These are phyloP conservation scores for Phaeosphaeriaceae sp. DNA, from an alignment of 2,329 filamentous ascomycete genomes.

Conservation along the genomic window DNA sequence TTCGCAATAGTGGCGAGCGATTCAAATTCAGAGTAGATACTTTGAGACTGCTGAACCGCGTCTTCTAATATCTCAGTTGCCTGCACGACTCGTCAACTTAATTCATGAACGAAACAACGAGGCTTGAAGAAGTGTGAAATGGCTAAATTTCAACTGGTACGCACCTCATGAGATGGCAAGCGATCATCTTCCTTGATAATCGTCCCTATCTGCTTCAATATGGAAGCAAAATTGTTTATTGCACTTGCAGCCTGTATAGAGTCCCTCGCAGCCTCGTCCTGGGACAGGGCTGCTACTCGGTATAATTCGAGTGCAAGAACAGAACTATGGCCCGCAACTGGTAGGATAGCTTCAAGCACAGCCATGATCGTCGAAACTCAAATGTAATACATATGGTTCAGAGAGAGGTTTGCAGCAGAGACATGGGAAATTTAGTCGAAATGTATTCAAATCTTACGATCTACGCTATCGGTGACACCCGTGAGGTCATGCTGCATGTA, in stretches of 20 bases:
- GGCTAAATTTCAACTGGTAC: slow-evolving; percentile 3
- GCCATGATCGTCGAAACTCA: slow-evolving; percentile 33
- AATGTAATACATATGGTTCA: slow-evolving; percentile 1
- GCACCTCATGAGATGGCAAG: slow-evolving; percentile 45
- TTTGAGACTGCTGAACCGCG: slow-evolving; percentile 39
- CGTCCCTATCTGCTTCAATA: slow-evolving; percentile 48
- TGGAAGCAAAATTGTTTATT: slow-evolving; percentile 45
- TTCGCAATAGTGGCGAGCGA: slow-evolving; percentile 18
- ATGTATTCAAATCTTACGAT: slow-evolving; percentile 23
- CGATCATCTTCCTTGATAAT: slow-evolving; percentile 47
- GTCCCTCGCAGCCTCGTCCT: slow-evolving; percentile 32
- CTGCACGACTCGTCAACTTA: slow-evolving; percentile 20
- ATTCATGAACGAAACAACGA: not conserved
- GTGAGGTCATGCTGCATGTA: slow-evolving; percentile 38
- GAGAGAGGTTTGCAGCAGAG: slow-evolving; percentile 12
- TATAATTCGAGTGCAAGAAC: slow-evolving; percentile 44
- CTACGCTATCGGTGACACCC: slow-evolving; percentile 10
- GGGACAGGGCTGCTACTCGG: slow-evolving; percentile 31
- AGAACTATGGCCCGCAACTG: slow-evolving; percentile 42
- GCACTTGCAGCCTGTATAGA: slow-evolving; percentile 38
- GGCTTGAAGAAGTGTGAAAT: no score
- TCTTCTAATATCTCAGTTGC: slow-evolving; percentile 45
- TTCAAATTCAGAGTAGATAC: slow-evolving; percentile 38
- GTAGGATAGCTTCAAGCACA: slow-evolving; percentile 44
- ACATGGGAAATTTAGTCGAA: slow-evolving; percentile 11